Evolutionary conservation across 305 asterid species (phyloP).

Genomic region (Ajuga reptans): DNA sequence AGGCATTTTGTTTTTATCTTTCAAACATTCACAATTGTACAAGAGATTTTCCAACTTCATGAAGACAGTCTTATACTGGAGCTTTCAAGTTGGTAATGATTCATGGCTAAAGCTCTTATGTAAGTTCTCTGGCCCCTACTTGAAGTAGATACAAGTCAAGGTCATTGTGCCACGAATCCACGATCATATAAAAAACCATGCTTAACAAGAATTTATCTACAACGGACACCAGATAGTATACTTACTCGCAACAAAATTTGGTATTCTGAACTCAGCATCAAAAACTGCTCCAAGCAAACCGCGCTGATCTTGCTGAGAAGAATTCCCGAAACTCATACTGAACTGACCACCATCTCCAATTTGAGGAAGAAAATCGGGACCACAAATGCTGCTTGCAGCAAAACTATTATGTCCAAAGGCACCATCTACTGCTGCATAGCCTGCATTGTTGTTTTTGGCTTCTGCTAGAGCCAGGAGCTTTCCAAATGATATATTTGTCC

Average conservation of each 20-base stretch:
- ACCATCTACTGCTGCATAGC: slow-evolving; percentile 21
- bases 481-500: slow-evolving; percentile 33
- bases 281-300: slow-evolving; percentile 21
- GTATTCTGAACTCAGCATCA: slow-evolving; percentile 2
- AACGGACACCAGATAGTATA: background rate
- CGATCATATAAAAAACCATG: background rate
- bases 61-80: background rate
- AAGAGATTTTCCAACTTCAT: background rate
- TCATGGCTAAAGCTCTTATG: background rate
- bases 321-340: slow-evolving; percentile 19
- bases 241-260: slow-evolving; percentile 28
- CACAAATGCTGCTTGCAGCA: slow-evolving; percentile 24
- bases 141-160: background rate
- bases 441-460: slow-evolving; percentile 32
- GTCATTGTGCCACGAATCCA: background rate
- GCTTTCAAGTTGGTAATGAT: slow-evolving; percentile 2
- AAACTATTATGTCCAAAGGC: slow-evolving; percentile 19
- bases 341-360: slow-evolving; percentile 23
- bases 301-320: slow-evolving; percentile 20
- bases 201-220: background rate
- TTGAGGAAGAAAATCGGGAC: slow-evolving; percentile 13
- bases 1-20: background rate
- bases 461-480: slow-evolving; percentile 47
- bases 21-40: slow-evolving; percentile 2
- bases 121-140: background rate